phyloP scores from a whole-genome alignment of 345 rosid species.

The Euphorbia pulcherrima region DNA sequence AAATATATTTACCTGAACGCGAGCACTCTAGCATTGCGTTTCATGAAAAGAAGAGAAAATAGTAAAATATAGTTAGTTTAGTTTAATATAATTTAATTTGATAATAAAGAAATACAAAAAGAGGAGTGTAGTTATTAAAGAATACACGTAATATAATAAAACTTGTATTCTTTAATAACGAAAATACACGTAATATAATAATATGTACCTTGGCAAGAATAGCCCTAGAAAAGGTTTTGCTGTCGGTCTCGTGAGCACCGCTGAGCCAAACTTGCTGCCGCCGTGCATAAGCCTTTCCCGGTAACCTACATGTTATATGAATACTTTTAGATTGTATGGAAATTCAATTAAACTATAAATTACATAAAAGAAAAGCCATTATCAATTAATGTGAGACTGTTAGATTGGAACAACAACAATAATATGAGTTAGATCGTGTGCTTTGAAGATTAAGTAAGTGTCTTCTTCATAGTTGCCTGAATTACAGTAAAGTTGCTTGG shows the following conservation, averaged over 20 bases:
- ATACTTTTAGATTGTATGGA: neutral
- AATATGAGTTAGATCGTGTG: neutral
- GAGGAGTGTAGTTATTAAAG: too few species aligned
- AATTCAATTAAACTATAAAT: too few species aligned
- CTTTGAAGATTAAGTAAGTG: neutral
- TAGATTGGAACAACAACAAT: neutral
- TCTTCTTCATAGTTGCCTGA: neutral
- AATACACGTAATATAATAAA: too few species aligned
- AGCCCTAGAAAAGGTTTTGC: constrained; percentile 87
- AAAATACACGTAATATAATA: too few species aligned
- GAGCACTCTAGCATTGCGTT: constrained; percentile 48
- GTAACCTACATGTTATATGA: constrained; percentile 46
- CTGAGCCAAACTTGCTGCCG: constrained; percentile 79
- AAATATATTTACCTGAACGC: constrained; percentile 45
- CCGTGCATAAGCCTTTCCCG: constrained; percentile 87
- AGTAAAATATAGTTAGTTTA: too few species aligned
- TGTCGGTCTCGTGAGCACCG: constrained; percentile 80
- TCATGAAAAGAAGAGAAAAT: neutral
- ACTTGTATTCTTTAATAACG: too few species aligned
- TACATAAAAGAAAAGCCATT: neutral
- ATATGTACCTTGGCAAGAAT: constrained; percentile 82
- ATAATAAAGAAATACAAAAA: too few species aligned
- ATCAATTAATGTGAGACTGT: neutral
- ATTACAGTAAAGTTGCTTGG: neutral
- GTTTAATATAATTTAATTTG: too few species aligned